Conservation (phyloP, 2,329 filamentous ascomycete genomes). For the Amesomyces nigricolor region DNA sequence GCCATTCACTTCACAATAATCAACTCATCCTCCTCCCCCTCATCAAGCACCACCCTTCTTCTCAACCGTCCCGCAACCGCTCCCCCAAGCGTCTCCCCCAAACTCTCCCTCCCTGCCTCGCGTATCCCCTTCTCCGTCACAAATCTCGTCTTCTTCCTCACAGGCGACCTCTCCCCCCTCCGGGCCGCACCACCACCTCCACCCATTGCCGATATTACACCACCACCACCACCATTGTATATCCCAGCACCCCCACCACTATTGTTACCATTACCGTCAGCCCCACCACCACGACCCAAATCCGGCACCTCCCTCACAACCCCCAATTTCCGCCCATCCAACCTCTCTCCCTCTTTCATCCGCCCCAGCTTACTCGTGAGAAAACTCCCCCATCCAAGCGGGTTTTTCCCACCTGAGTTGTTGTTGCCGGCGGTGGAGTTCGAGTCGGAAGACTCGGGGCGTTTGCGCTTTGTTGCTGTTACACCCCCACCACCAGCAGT, state of each 20-base stretch:
- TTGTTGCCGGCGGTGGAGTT: slow-evolving; percentile 27
- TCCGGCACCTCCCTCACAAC: background rate
- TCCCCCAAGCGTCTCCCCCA: slow-evolving; percentile 44
- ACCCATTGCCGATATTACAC: slow-evolving; percentile 3
- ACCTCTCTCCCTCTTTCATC: slow-evolving; percentile 57
- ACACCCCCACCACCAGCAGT: too few relatives aligned
- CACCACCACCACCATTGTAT: background rate
- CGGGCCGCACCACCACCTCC: slow-evolving; percentile 26
- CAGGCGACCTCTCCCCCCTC: slow-evolving; percentile 38
- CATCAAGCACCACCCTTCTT: slow-evolving; percentile 20
- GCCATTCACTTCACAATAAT: slow-evolving; percentile 23
- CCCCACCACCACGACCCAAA: background rate
- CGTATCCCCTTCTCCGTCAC: slow-evolving; percentile 71
- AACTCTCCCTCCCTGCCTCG: slow-evolving; percentile 68
- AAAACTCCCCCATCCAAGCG: slow-evolving; percentile 53
- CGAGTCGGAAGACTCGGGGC: slow-evolving; percentile 45
- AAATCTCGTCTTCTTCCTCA: slow-evolving; percentile 72
- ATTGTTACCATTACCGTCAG: background rate
- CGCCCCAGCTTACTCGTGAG: slow-evolving; percentile 51
- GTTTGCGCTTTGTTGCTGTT: slow-evolving; percentile 50
- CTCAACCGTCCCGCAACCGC: slow-evolving; percentile 4
- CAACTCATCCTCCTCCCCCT: slow-evolving; percentile 26
- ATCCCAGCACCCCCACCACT: slow-evolving; percentile 1
- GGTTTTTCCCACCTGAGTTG: slow-evolving; percentile 18
- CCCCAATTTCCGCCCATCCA: slow-evolving; percentile 26